phyloP scores from a whole-genome alignment of 1,284 basidiomycete species.

The Microbotryomycetes sp. region DNA sequence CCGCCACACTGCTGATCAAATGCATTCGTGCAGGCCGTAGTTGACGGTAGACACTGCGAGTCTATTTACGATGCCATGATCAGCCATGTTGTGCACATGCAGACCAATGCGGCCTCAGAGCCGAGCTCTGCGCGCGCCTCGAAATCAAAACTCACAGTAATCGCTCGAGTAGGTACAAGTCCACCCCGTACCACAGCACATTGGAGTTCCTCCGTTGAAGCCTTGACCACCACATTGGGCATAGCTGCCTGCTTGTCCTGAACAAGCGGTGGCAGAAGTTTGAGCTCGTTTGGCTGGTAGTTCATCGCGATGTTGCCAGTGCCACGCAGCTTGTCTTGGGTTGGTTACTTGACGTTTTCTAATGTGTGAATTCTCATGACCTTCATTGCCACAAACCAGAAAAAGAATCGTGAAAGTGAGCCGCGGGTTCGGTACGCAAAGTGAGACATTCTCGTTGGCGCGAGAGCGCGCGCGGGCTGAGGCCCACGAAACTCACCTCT shows the following conservation, averaged over 20 bases:
- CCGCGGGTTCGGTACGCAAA: too few relatives aligned
- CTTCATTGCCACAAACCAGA: background rate
- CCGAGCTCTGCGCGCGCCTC: background rate
- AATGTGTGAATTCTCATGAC: background rate
- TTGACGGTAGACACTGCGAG: slow-evolving; percentile 10
- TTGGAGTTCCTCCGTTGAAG: background rate
- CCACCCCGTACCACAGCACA: slow-evolving; percentile 9
- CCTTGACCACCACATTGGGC: background rate
- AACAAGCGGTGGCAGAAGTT: background rate
- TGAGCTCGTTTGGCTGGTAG: background rate
- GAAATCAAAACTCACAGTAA: background rate
- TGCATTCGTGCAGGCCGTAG: background rate
- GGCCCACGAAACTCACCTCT: background rate
- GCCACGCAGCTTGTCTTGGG: background rate
- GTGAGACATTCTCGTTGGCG: too few relatives aligned
- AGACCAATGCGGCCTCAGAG: too few relatives aligned
- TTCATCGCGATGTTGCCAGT: background rate
- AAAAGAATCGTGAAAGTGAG: too few relatives aligned
- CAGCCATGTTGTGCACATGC: too few relatives aligned
- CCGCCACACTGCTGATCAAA: slow-evolving; percentile 6
- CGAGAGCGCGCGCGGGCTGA: too few relatives aligned
- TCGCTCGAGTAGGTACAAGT: slow-evolving; percentile 2
- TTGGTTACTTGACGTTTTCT: background rate
- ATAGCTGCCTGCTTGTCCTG: background rate
- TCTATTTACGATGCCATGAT: background rate